Percentiles rank a stretch among this genome's conserved stretches.
These are phyloP conservation scores for Picochlorum sp. DNA, from an alignment of 139 green algal species.

Conservation along the genomic window DNA sequence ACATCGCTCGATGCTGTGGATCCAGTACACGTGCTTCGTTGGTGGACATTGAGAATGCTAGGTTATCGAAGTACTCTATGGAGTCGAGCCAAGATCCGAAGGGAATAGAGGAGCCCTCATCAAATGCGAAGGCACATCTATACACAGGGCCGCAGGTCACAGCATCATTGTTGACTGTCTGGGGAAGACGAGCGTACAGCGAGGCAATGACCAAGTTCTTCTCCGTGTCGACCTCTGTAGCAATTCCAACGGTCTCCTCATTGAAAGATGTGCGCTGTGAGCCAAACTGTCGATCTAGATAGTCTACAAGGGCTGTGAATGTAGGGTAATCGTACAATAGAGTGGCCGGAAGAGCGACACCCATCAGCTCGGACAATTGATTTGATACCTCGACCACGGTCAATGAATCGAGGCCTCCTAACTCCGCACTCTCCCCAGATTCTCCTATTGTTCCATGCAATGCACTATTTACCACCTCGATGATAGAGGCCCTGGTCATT, in stretches of 20 bases:
- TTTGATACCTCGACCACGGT: conserved; percentile 56
- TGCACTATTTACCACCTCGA: not conserved
- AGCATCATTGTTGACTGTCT: conserved; percentile 16
- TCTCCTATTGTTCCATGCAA: not conserved
- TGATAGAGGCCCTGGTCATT: too few species aligned
- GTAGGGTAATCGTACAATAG: conserved; percentile 50
- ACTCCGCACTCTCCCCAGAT: not conserved
- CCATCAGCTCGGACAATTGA: conserved; percentile 21
- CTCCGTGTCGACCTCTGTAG: conserved; percentile 7
- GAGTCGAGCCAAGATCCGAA: conserved; percentile 35
- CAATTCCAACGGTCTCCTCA: not conserved
- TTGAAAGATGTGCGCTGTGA: not conserved
- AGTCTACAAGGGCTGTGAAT: conserved; percentile 25
- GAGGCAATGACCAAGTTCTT: not conserved
- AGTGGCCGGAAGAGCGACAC: conserved; percentile 20
- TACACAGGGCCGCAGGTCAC: conserved; percentile 22
- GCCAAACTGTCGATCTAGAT: conserved; percentile 11
- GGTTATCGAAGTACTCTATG: conserved; percentile 36
- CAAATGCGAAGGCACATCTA: conserved; percentile 21
- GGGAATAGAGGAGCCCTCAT: not conserved
- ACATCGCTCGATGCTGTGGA: conserved; percentile 59
- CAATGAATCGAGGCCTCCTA: conserved; percentile 53
- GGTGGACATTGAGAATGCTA: conserved; percentile 30
- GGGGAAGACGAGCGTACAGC: not conserved
- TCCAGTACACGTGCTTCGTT: conserved; percentile 41